phyloP scores from a whole-genome alignment of 805 yeast species.

The Brettanomyces naardenensis region DNA sequence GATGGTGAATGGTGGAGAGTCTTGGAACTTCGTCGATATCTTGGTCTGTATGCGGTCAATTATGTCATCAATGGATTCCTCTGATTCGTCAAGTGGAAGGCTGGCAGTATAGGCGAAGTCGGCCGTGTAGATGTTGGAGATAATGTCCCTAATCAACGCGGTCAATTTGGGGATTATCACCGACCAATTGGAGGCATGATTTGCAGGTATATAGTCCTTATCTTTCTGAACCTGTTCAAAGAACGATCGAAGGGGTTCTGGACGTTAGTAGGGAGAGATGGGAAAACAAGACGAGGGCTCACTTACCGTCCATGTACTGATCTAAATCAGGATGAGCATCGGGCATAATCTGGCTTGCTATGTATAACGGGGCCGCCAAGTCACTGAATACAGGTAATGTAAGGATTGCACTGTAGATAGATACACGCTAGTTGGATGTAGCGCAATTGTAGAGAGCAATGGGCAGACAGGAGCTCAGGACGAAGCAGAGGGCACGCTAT shows the following conservation, averaged over 20 bases:
- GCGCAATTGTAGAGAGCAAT: no score
- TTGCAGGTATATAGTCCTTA: neutral
- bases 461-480: no score
- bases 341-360: neutral
- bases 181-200: neutral
- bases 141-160: neutral
- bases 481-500: no score
- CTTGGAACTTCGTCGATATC: conserved; percentile 5
- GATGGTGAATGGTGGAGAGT: conserved; percentile 26
- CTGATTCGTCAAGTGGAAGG: neutral
- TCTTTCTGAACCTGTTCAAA: neutral
- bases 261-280: neutral
- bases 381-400: no score
- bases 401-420: no score
- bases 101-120: neutral
- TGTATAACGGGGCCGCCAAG: no score
- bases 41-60: neutral
- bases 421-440: no score
- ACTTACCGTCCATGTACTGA: neutral
- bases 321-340: neutral
- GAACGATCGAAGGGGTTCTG: neutral
- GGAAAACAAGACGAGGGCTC: neutral
- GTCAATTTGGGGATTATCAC: neutral
- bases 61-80: neutral
- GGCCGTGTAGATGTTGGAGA: neutral